Evolutionary conservation across 805 yeast genomes (phyloP), one percentile per base, ranked within the genome.

Genomic region (Candida patagonica): DNA sequence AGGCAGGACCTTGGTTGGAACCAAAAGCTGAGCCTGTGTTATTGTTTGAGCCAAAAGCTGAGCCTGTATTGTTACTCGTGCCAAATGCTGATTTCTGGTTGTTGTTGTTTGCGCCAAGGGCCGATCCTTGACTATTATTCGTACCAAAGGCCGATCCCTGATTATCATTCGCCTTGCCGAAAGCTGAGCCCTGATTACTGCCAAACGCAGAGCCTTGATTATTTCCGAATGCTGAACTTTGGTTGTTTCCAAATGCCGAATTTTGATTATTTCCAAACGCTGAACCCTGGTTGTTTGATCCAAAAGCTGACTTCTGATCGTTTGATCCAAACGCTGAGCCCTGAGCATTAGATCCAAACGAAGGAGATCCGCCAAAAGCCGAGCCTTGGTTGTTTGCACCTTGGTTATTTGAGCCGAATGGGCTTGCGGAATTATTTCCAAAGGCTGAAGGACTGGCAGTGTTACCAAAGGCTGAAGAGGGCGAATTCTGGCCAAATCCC

Each of bases 391-490:
- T n/a, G n/a, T 17, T 10, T 15, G 31, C 19, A 29, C 6, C 17
- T n/a, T 26, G n/a, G n/a, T 15, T 43, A 48, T 15, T 33, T 4
- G 23, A 15, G 37, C 38, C 31, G 26, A 35, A 25, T 13, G 38
- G 25, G 9, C 24, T 16, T 25, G 20, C 3, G 15, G 5, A 9
- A 22, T 13, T 17, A 25, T 26, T 26, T 15, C 58, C 62, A 42
- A 57, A 57, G 5, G 56, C 45, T 25, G 53, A 37, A 3, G 44
- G 15, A 6, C 44, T 6, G 7, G 40, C 19, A 16, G 35, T 25
- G 12, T 26, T 21, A 10, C 41, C 37, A 32, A 42, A 38, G 2
- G 42, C 35, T 30, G 36, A 27, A n/a, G 5, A 15, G 12, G 27
- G 23, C 13, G 15, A 24, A 32, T 22, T n/a, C 19, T 17, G 26